A percentile compares a stretch with the other conserved stretches of the same genome.
phyloP scores from a whole-genome alignment of 1,284 basidiomycete genomes.

The Apiotrichum mycotoxinovorans region DNA sequence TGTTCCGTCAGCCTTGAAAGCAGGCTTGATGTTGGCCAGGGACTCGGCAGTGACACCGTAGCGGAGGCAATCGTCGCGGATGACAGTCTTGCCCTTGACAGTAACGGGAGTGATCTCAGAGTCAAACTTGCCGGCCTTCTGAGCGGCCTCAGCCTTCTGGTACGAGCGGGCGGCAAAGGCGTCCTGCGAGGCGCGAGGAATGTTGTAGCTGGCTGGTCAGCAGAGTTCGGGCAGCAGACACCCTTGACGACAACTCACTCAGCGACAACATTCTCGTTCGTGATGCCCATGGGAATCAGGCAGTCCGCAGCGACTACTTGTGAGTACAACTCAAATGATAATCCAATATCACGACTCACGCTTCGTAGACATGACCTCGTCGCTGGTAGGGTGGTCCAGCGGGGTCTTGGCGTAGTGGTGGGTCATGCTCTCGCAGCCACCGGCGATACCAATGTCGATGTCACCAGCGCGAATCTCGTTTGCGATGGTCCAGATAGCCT shows the following conservation, averaged over 20 bases:
- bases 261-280: slow-evolving; percentile 81
- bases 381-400: slow-evolving; percentile 71
- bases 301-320: slow-evolving; percentile 79
- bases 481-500: slow-evolving; percentile 61
- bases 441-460: slow-evolving; percentile 77
- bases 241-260: slow-evolving; percentile 4
- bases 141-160: slow-evolving; percentile 74
- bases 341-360: slow-evolving; percentile 61
- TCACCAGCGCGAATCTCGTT: slow-evolving; percentile 78
- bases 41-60: slow-evolving; percentile 80
- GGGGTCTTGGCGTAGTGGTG: slow-evolving; percentile 67
- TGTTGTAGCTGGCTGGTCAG: slow-evolving; percentile 55
- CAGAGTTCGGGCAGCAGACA: slow-evolving; percentile 31
- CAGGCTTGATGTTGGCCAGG: slow-evolving; percentile 79
- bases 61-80: slow-evolving; percentile 78
- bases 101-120: slow-evolving; percentile 79
- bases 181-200: slow-evolving; percentile 75
- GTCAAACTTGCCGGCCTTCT: slow-evolving; percentile 79
- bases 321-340: background rate
- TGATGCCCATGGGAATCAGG: slow-evolving; percentile 86
- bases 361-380: slow-evolving; percentile 69
- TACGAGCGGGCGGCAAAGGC: slow-evolving; percentile 77
- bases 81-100: slow-evolving; percentile 60
- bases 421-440: slow-evolving; percentile 80
- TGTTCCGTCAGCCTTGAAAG: slow-evolving; percentile 71